These are phyloP conservation scores for Hanseniaspora mollemarum DNA, from an alignment of 805 yeast species.

Conservation along the genomic window DNA sequence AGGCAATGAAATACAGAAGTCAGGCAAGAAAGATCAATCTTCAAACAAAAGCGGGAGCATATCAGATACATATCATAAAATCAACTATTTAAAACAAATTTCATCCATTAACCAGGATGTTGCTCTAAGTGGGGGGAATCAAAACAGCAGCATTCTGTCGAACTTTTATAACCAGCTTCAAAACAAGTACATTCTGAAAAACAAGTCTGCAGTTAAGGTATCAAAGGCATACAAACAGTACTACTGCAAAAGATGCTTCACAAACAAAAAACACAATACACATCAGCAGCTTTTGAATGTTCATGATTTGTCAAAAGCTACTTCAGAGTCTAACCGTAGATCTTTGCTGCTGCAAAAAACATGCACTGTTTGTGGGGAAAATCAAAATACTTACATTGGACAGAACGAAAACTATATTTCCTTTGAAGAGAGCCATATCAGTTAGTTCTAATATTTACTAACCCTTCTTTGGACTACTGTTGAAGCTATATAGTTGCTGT, in stretches of 20 bases:
- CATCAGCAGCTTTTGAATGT: neutral
- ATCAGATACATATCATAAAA: conserved; percentile 11
- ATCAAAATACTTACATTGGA: conserved; percentile 3
- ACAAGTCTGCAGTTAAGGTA: conserved; percentile 1
- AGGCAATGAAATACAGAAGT: neutral
- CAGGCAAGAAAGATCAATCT: neutral
- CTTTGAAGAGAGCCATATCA: conserved; percentile 6
- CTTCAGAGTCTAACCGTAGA: neutral
- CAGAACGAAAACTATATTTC: conserved; percentile 12
- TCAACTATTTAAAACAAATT: conserved; percentile 5
- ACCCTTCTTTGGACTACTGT: conserved; percentile 12
- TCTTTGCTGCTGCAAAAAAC: conserved; percentile 9
- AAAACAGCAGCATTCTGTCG: neutral
- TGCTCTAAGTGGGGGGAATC: neutral
- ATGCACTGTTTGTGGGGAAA: neutral
- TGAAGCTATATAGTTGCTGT: neutral
- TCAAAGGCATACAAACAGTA: conserved; percentile 5
- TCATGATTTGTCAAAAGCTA: conserved; percentile 1
- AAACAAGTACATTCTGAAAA: conserved; percentile 2
- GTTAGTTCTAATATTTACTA: conserved; percentile 5
- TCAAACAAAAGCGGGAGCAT: neutral
- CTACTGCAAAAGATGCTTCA: conserved; percentile 11
- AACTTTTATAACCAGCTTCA: conserved; percentile 7
- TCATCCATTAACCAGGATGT: neutral
- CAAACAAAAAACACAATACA: conserved; percentile 9